Conservation (phyloP, 225 moss, liverwort and hornwort species). For the Marchantia polymorpha region DNA sequence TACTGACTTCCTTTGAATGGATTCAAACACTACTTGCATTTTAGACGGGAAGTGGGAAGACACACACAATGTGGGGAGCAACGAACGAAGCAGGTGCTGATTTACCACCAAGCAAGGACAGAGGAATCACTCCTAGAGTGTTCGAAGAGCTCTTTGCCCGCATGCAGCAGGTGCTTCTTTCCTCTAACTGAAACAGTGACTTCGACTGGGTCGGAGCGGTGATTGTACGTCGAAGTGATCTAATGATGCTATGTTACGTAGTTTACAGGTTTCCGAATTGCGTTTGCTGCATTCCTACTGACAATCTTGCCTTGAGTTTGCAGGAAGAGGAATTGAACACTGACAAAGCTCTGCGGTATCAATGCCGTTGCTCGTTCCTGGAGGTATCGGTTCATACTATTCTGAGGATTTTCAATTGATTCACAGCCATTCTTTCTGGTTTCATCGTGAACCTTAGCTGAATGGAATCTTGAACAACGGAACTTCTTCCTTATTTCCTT, state of each 20-base stretch:
- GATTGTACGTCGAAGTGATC: no score
- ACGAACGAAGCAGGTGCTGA: conserved; percentile 51
- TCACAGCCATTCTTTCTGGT: no score
- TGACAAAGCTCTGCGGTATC: conserved; percentile 66
- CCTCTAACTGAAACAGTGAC: neutral
- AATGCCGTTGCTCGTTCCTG: conserved; percentile 93
- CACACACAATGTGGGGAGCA: conserved; percentile 94
- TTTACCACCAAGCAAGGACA: conserved; percentile 45
- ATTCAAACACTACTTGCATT: neutral
- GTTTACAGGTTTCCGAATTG: no score
- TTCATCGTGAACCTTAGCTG: neutral
- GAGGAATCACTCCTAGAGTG: conserved; percentile 83
- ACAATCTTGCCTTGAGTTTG: neutral
- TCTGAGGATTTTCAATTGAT: no score
- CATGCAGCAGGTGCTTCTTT: conserved; percentile 60
- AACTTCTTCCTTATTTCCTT: neutral
- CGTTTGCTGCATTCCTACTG: no score
- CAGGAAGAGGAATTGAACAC: conserved; percentile 74
- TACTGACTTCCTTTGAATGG: no score
- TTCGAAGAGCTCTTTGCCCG: conserved; percentile 78
- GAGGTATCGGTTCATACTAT: conserved; percentile 45
- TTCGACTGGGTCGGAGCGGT: neutral
- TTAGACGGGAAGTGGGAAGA: conserved; percentile 98
- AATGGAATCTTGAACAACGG: neutral
- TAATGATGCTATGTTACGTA: no score